Conservation (phyloP, 495 filamentous ascomycete genomes). For the Podospora anserina region DNA sequence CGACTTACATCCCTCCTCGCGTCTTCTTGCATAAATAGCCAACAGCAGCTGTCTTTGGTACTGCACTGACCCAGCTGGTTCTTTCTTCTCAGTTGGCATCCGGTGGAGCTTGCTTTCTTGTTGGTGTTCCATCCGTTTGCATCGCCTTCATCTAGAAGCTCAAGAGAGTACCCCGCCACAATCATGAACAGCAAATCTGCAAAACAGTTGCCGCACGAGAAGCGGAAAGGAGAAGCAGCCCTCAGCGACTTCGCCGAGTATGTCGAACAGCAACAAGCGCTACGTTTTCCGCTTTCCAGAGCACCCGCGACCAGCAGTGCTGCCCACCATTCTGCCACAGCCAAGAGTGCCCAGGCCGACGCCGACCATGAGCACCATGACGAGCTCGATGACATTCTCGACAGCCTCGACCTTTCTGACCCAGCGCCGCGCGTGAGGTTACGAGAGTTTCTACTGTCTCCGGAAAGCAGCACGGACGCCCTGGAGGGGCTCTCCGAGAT, state of each 20-base stretch:
- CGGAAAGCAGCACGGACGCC: constrained; percentile 53
- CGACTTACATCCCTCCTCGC: too few relatives aligned
- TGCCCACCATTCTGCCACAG: constrained; percentile 53
- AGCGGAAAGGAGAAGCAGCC: constrained; percentile 82
- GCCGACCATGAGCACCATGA: constrained; percentile 62
- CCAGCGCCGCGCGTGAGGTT: constrained; percentile 63
- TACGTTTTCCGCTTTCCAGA: constrained; percentile 50
- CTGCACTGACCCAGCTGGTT: not conserved
- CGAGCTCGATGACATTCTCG: constrained; percentile 85
- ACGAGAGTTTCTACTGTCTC: constrained; percentile 71
- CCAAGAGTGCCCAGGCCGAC: constrained; percentile 31
- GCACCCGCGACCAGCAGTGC: constrained; percentile 23
- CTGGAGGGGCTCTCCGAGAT: constrained; percentile 59
- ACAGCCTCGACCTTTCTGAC: constrained; percentile 79
- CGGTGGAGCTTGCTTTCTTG: not conserved
- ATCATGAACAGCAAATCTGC: constrained; percentile 54
- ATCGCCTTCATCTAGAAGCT: not conserved
- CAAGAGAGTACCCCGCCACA: constrained; percentile 22
- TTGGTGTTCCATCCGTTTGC: not conserved
- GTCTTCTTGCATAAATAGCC: too few relatives aligned
- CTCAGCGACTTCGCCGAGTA: constrained; percentile 97
- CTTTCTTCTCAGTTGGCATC: not conserved
- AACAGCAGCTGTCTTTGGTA: not conserved
- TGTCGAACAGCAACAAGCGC: constrained; percentile 85
- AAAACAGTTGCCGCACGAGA: constrained; percentile 69